Percentiles rank a stretch among this genome's conserved stretches.
Evolutionary conservation across 306 rosid genomes (phyloP).

Genomic region (Dryas octopetala): DNA sequence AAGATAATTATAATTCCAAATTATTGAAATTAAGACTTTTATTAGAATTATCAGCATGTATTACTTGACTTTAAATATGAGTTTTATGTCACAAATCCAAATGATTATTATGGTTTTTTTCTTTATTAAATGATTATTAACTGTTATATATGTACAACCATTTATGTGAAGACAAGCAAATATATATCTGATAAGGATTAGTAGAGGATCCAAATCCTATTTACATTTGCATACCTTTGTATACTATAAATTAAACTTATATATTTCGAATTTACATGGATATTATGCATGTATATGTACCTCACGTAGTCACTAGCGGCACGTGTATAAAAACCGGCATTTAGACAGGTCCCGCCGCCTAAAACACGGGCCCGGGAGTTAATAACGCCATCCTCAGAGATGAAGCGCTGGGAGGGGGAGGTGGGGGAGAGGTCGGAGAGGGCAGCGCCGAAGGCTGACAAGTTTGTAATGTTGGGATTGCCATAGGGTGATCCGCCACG

Average conservation of each 20-base stretch:
- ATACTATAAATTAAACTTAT: neutral
- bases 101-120: too few species aligned
- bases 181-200: too few species aligned
- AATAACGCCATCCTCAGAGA: constrained; percentile 80
- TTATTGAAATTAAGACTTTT: too few species aligned
- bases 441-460: constrained; percentile 55
- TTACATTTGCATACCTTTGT: too few species aligned
- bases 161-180: too few species aligned
- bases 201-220: too few species aligned
- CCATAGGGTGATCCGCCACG: constrained; percentile 83
- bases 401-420: constrained; percentile 77
- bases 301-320: constrained; percentile 47
- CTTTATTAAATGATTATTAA: too few species aligned
- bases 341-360: constrained; percentile 74
- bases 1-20: too few species aligned
- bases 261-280: neutral
- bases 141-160: too few species aligned
- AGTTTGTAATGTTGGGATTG: constrained; percentile 59
- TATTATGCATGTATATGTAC: constrained; percentile 7
- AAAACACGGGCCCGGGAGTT: constrained; percentile 70
- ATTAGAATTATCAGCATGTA: too few species aligned
- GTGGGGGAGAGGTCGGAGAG: constrained; percentile 59
- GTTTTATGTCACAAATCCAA: too few species aligned
- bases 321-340: constrained; percentile 81
- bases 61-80: too few species aligned